Evolutionary conservation across 148 eudicot species (phyloP), one percentile per base, ranked within the genome.

Genomic region (Rhododendron molle): DNA sequence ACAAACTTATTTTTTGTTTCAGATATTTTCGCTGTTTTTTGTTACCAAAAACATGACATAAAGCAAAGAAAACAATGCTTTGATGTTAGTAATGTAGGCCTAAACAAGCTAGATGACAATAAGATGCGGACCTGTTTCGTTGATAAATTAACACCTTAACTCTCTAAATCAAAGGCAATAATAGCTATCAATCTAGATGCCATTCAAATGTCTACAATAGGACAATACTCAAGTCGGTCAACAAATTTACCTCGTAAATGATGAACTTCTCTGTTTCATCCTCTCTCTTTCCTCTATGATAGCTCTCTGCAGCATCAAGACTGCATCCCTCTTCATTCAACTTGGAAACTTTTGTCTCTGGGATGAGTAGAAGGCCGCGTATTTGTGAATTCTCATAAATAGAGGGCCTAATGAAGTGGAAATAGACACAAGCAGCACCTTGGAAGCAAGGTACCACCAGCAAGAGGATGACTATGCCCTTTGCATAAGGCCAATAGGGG

Each of bases 401-500:
- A 62, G 50, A 83, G 80, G 85, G 85, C 50, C 79, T 77, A 26
- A 87, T 78, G 58, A 77, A 69, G 79, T 40, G 78, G 44, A 49
- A 34, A 56, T 87, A 87, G 36, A 87, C 58, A 71, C 50, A 83
- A 78, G 80, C 72, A 79, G 88, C 88, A 38, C 86, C 86, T 38
- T 14, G 69, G 21, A 87, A 87, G 65, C 78, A 79, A 83, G 88
- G 88, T 23, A 84, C 49, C 58, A 83, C 85, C 49, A 87, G 84
- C 72, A 87, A 80, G 36, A 87, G 20, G 79, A 77, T 71, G 62
- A 73, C 83, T 52, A 87, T n/a, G 81, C 88, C 88, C 60, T 87
- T 87, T 67, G 52, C 83, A 83, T 78, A 78, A 78, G 80, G 86
- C 88, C 88, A 87, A 52, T 83, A 83, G 20, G 88, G 77, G 30